phyloP scores from a whole-genome alignment of 345 rosid species.

The Eutrema japonicum region DNA sequence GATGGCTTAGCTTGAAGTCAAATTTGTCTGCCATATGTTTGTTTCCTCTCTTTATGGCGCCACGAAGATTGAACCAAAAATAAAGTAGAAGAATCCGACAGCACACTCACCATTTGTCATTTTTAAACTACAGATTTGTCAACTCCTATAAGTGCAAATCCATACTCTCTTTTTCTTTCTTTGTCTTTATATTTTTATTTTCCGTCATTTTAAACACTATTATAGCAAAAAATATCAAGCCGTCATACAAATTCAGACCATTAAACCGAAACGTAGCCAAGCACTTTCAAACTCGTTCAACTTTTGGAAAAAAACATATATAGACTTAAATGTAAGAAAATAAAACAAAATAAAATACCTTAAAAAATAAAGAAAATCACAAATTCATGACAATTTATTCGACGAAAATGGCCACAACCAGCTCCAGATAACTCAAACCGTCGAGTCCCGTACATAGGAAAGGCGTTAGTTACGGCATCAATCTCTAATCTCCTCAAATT shows the following conservation, averaged over 20 bases:
- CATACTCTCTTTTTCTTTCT: neutral
- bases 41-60: conserved; percentile 44
- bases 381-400: neutral
- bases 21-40: conserved; percentile 44
- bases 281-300: neutral
- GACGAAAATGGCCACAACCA: conserved; percentile 33
- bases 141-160: conserved; percentile 14
- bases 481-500: conserved; percentile 36
- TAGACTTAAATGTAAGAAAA: neutral
- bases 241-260: neutral
- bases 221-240: neutral
- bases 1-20: conserved; percentile 41
- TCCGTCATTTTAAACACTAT: neutral
- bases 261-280: neutral
- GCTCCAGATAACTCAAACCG: conserved; percentile 24
- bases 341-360: neutral
- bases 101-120: conserved; percentile 21
- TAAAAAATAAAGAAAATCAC: neutral
- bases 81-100: neutral
- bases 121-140: conserved; percentile 16
- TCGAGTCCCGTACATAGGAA: conserved; percentile 21
- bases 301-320: neutral
- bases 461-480: conserved; percentile 23
- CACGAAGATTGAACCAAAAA: conserved; percentile 10
- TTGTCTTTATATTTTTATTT: neutral